Evolutionary conservation across 331 rosid genomes (phyloP), one percentile per base, ranked within the genome.

Genomic region (Malus hybrid): DNA sequence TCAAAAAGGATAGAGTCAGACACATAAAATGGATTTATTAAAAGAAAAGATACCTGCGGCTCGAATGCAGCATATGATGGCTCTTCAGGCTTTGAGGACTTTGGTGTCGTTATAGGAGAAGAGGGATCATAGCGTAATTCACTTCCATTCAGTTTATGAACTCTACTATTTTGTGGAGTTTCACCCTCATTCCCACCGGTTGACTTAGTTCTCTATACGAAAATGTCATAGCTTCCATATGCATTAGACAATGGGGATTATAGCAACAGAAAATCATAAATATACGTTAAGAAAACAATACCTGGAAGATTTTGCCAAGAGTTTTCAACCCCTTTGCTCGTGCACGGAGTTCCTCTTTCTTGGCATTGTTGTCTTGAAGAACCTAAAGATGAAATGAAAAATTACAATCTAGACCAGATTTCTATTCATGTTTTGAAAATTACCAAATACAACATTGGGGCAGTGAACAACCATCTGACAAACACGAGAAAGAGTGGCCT

Each of bases 291-390:
- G 62, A 31, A 80, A 71, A 76, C 71, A 74, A 56, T 81, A 94
- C 99, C 99, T 92, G 99, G 84, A 94, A 92, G 73, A 94, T 90
- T 92, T 89, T 94, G 70, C 99, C 99, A 69, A 94, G 99, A 56
- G 95, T 87, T 85, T 94, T 94, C 88, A 94, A 84, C 65, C 97
- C 99, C 84, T 94, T 94, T 36, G 99, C 99, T 74, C 99, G 93
- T 39, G 90, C 97, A 15, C 93, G 97, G 69, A 92, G 90, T 77
- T 92, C 99, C 86, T 94, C 99, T 81, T 89, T 94, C 89, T 80
- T 94, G 79, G 79, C 88, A 77, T 50, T 84, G 85, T 65, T 89
- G 77, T 94, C 99, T 83, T 92, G 99, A 78, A 94, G 99, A 79
- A 94, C 97, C 99, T 94, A 83, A 52, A 39, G 65, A 78, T 34